phyloP scores from a whole-genome alignment of 768 basidiomycete species.

The Candolleomyces eurysporus region DNA sequence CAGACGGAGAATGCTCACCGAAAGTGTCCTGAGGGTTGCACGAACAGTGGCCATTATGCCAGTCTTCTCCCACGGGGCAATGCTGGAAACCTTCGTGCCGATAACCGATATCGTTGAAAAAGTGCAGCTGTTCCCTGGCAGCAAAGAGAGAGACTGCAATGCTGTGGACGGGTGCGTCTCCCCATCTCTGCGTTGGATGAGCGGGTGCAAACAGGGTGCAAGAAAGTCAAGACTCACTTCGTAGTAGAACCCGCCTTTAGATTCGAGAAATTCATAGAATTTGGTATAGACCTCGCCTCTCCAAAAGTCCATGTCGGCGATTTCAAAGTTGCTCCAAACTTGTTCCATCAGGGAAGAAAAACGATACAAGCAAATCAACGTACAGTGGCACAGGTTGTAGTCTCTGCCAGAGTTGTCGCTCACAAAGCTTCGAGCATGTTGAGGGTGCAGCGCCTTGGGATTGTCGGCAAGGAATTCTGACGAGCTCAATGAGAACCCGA shows the following conservation, averaged over 20 bases:
- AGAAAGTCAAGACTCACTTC: slow-evolving; percentile 51
- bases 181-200: slow-evolving; percentile 55
- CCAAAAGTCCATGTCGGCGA: slow-evolving; percentile 89
- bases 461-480: slow-evolving; percentile 66
- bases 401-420: slow-evolving; percentile 64
- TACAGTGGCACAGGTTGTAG: slow-evolving; percentile 74
- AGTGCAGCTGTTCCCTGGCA: slow-evolving; percentile 72
- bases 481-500: slow-evolving; percentile 1
- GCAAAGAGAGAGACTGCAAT: slow-evolving; percentile 80
- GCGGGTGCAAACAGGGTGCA: not conserved
- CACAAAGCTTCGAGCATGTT: slow-evolving; percentile 73
- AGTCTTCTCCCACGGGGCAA: slow-evolving; percentile 59
- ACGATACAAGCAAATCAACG: slow-evolving; percentile 12
- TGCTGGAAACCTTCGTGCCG: slow-evolving; percentile 78
- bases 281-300: slow-evolving; percentile 76
- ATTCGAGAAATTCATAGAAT: slow-evolving; percentile 82
- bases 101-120: slow-evolving; percentile 85
- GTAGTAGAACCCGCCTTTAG: slow-evolving; percentile 87
- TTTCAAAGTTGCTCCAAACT: slow-evolving; percentile 95
- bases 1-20: slow-evolving; percentile 33
- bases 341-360: not conserved
- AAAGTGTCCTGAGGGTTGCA: slow-evolving; percentile 73
- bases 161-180: slow-evolving; percentile 75
- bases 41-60: slow-evolving; percentile 62
- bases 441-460: slow-evolving; percentile 55